These are phyloP conservation scores for Naganishia vaughanmartiniae DNA, from an alignment of 768 basidiomycete genomes.

Conservation along the genomic window DNA sequence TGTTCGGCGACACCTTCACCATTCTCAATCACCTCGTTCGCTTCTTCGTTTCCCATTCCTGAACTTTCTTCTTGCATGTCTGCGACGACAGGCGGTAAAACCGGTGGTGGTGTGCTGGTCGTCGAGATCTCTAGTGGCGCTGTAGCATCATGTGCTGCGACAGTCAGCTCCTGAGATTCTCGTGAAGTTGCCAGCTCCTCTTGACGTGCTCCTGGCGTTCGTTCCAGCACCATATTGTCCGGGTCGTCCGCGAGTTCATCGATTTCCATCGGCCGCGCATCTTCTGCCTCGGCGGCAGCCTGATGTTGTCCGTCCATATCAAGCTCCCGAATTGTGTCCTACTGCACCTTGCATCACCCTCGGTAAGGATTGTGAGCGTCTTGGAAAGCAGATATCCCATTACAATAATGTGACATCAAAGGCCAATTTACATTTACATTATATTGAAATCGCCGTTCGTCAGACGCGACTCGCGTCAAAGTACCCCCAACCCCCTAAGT, in stretches of 20 bases:
- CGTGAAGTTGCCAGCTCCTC: neutral
- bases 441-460: no score
- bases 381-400: neutral
- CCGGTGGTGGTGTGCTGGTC: neutral
- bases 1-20: no score
- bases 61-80: no score
- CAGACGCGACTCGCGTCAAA: neutral
- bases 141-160: neutral
- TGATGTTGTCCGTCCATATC: neutral
- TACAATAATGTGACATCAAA: neutral
- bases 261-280: neutral
- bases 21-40: no score
- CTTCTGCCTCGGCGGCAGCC: neutral
- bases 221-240: neutral
- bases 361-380: neutral
- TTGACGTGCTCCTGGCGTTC: neutral
- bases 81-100: no score
- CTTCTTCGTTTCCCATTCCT: no score
- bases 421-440: neutral
- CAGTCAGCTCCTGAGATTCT: neutral
- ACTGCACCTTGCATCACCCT: neutral
- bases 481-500: no score
- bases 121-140: neutral
- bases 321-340: neutral
- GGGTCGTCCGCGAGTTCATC: neutral